Evolutionary conservation across 176 grass and related monocot species (phyloP).

Genomic region (Alopecurus myosuroides): DNA sequence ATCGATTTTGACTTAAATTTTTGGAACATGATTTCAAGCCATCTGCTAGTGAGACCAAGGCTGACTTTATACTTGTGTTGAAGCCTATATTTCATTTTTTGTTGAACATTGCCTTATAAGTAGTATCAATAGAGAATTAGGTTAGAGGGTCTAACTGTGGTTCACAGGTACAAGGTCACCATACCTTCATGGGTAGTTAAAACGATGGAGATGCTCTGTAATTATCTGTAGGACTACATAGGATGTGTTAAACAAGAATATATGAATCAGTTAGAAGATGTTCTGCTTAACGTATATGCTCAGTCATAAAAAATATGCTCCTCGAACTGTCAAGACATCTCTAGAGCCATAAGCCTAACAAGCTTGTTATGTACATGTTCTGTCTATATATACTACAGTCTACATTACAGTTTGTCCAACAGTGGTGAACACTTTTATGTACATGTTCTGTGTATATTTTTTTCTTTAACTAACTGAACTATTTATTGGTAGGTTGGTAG

Average conservation of each 20-base stretch:
- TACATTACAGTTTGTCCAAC: background rate
- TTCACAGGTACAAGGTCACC: background rate
- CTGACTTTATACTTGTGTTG: background rate
- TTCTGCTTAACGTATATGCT: background rate
- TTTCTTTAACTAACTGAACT: constrained; percentile 16
- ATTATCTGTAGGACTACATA: background rate
- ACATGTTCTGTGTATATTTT: background rate
- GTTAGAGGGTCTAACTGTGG: background rate
- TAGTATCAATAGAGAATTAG: background rate
- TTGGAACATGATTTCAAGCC: background rate
- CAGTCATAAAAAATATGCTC: background rate
- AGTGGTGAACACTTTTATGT: background rate
- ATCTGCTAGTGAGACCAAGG: background rate
- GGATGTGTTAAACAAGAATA: background rate
- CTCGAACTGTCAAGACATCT: background rate
- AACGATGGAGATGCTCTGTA: background rate
- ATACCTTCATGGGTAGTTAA: background rate
- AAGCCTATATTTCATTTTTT: background rate
- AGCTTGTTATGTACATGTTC: background rate
- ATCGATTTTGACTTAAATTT: background rate
- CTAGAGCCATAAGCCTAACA: background rate
- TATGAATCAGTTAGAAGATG: background rate
- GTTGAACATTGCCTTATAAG: background rate
- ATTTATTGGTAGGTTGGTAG: constrained; percentile 72
- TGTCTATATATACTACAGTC: background rate